Conservation (phyloP, 257 asterid species). For the Rubia yunnanensis region DNA sequence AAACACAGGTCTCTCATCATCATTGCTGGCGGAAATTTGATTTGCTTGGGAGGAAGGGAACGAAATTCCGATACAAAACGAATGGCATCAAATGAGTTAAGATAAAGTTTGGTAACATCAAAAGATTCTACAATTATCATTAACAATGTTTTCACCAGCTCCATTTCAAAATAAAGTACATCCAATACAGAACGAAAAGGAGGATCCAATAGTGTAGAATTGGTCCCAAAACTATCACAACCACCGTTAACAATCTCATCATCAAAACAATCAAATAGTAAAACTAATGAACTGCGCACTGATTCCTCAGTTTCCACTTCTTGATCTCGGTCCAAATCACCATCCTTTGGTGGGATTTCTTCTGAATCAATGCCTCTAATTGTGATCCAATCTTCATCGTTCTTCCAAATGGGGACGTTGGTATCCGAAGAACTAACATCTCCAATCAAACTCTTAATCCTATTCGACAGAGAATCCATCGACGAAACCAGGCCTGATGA, state of each 20-base stretch:
- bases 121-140: neutral
- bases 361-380: constrained; percentile 38
- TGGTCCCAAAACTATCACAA: constrained; percentile 5
- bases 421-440: constrained; percentile 6
- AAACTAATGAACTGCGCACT: constrained; percentile 7
- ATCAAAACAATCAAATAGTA: constrained; percentile 16
- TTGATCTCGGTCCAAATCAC: constrained; percentile 7
- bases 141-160: constrained; percentile 18
- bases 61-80: neutral
- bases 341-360: constrained; percentile 16
- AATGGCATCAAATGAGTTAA: neutral
- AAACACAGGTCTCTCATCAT: neutral
- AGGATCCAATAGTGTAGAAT: constrained; percentile 12
- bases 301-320: constrained; percentile 23
- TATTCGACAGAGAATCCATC: constrained; percentile 25
- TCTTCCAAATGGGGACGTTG: constrained; percentile 27
- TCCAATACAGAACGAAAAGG: constrained; percentile 11
- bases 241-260: constrained; percentile 23
- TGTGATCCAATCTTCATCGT: constrained; percentile 58
- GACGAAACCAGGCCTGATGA: constrained; percentile 9
- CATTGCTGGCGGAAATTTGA: neutral
- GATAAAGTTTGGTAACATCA: neutral
- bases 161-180: constrained; percentile 11
- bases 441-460: constrained; percentile 37
- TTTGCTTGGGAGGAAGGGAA: neutral